Base-by-base conservation (phyloP, 192 early-diverging fungal genomes). In the Umbelopsis isabellina region DNA sequence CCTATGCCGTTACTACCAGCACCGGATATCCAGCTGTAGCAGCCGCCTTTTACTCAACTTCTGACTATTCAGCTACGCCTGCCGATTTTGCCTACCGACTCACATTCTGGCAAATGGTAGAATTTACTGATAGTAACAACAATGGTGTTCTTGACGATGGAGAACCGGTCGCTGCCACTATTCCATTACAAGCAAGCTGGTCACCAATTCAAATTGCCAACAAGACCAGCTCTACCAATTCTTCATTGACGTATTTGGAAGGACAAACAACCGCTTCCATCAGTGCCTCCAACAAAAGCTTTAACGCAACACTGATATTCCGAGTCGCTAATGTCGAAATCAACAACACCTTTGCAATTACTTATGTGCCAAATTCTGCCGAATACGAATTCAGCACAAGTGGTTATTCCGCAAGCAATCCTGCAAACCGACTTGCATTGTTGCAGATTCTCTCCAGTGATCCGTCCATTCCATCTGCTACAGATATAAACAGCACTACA, bases 51-150 rank as follows among this genome's bases (percentile, higher is more conserved):
- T 80, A 58, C 61, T 61, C 71, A 30, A 71, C 79, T 0, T 76
- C 74, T 7, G 79, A 80, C 45, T 46, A 30, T 15, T 18, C 7
- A 21, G 69, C 75, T 44, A 23, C 55, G 15, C 68, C 71, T 25
- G 74, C 79, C 20, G 79, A 80, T 35, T 80, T 76, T 58, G 71
- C 65, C 8, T 73, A 75, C 23, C 75, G 74, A 5, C 44, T 73
- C 8, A 70, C 68, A 2, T 71, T 76, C 21, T 65, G 67, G 16
- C 64, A 75, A 47, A 18, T 80, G 16, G 22, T 75, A 12, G 78
- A 79, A 70, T 79, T 72, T 27, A 70, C 71, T 3, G 78, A 79
- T 66, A 25, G 33, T 15, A 79, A 79, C 41, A 51, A 75, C 25
- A 79, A 79, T 50, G 73, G 73, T 20, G 35, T 75, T 2, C 66